A percentile compares a stretch with the other conserved stretches of the same genome.
These are phyloP conservation scores for Cardiosporidium cionae DNA, from an alignment of 169 alveolate species.

Conservation along the genomic window DNA sequence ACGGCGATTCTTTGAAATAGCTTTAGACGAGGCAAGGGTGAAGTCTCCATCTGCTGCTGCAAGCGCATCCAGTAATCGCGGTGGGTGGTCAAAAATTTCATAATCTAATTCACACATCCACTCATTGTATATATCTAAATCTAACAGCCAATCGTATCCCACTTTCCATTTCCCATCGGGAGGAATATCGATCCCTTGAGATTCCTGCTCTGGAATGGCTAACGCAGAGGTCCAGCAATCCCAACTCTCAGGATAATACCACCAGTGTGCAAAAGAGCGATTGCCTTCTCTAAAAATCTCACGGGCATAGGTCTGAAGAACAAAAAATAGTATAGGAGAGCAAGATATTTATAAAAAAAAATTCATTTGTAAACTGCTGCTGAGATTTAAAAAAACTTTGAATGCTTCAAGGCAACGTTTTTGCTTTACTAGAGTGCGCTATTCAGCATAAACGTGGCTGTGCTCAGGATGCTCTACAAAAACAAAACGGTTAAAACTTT, in stretches of 20 bases:
- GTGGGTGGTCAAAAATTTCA: background rate
- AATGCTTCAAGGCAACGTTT: too few relatives aligned
- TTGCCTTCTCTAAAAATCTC: background rate
- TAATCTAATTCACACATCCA: slow-evolving; percentile 5
- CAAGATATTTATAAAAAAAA: too few relatives aligned
- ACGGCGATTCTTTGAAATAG: too few relatives aligned
- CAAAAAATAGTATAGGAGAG: background rate
- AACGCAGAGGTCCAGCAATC: background rate
- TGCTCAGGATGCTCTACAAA: too few relatives aligned
- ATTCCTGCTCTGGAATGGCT: too few relatives aligned
- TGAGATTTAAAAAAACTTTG: too few relatives aligned
- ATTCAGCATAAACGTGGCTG: too few relatives aligned
- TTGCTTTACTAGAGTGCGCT: too few relatives aligned
- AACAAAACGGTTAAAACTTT: too few relatives aligned
- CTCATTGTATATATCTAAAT: background rate
- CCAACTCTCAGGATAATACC: slow-evolving; percentile 4
- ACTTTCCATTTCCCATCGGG: background rate
- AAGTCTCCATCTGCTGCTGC: background rate
- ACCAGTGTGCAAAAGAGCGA: background rate
- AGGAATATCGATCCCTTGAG: background rate
- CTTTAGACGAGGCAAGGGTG: too few relatives aligned
- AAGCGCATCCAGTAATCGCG: background rate
- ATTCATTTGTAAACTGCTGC: too few relatives aligned
- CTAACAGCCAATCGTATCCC: background rate
- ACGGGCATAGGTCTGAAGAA: background rate